These are phyloP conservation scores for Cladosporium sp. DNA, from an alignment of 2,329 filamentous ascomycete species.

Conservation along the genomic window DNA sequence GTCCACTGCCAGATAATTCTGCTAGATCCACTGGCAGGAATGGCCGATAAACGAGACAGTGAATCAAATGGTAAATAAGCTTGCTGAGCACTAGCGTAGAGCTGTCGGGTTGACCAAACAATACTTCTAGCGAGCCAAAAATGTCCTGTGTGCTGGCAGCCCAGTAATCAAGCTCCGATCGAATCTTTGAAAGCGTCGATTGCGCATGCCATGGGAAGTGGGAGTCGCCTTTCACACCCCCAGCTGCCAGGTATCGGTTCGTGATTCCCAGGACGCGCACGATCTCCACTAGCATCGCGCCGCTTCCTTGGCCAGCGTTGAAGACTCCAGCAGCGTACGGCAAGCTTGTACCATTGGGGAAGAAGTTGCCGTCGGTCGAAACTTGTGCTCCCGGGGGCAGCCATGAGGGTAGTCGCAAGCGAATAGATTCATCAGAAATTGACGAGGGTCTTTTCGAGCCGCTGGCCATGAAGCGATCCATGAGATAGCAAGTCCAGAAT, in stretches of 20 bases:
- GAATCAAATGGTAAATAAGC: slow-evolving; percentile 79
- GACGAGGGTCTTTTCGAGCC: slow-evolving; percentile 80
- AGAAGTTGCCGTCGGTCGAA: slow-evolving; percentile 72
- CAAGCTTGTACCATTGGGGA: slow-evolving; percentile 72
- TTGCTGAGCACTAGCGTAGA: slow-evolving; percentile 78
- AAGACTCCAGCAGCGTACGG: slow-evolving; percentile 41
- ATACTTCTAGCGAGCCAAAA: slow-evolving; percentile 68
- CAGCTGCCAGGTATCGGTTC: slow-evolving; percentile 77
- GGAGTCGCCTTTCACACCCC: slow-evolving; percentile 82
- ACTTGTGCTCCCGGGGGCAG: slow-evolving; percentile 56
- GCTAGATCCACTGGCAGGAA: slow-evolving; percentile 81
- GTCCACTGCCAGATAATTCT: slow-evolving; percentile 72
- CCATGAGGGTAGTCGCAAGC: slow-evolving; percentile 65
- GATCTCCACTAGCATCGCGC: slow-evolving; percentile 79
- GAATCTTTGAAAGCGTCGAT: slow-evolving; percentile 80
- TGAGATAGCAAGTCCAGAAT: slow-evolving; percentile 85
- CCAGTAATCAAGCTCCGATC: slow-evolving; percentile 81
- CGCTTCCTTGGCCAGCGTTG: slow-evolving; percentile 69
- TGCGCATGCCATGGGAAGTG: slow-evolving; percentile 89
- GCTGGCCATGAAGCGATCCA: slow-evolving; percentile 78
- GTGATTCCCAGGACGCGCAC: slow-evolving; percentile 76
- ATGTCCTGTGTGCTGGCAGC: slow-evolving; percentile 74
- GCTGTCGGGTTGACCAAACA: slow-evolving; percentile 75
- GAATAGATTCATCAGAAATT: slow-evolving; percentile 70
- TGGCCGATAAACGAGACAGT: slow-evolving; percentile 81